Evolutionary conservation across 441 rosid genomes (phyloP).

Genomic region (Manihot esculenta): DNA sequence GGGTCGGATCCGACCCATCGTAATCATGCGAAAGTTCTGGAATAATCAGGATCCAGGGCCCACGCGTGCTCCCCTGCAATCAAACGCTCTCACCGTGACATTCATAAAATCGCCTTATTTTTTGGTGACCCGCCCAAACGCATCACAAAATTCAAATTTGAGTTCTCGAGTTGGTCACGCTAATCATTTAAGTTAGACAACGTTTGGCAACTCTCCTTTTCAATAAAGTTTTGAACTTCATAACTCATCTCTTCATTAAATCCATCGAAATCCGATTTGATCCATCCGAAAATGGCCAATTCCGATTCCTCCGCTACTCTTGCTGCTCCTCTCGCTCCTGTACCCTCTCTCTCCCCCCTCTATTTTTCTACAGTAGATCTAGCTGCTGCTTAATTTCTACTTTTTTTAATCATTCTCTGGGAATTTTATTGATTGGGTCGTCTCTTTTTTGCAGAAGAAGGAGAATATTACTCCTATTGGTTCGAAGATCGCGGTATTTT

Average conservation of each 20-base stretch:
- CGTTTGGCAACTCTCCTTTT: background rate
- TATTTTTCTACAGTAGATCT: slow-evolving; percentile 9
- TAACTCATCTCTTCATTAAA: background rate
- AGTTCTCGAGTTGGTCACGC: slow-evolving; percentile 9
- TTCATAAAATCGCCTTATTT: background rate
- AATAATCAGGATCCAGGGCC: too few species aligned
- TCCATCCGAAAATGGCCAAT: slow-evolving; percentile 38
- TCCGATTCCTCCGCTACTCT: slow-evolving; percentile 47
- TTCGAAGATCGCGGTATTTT: slow-evolving; percentile 60
- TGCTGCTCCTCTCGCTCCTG: slow-evolving; percentile 50
- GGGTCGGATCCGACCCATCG: too few species aligned
- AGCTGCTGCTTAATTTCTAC: background rate
- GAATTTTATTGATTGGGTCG: background rate
- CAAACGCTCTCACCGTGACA: too few species aligned
- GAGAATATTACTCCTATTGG: slow-evolving; percentile 57
- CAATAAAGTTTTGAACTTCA: background rate
- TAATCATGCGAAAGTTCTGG: too few species aligned
- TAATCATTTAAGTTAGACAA: slow-evolving; percentile 1
- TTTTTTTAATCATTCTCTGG: slow-evolving; percentile 7
- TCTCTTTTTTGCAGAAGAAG: slow-evolving; percentile 57
- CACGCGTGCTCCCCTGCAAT: too few species aligned
- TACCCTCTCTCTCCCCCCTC: slow-evolving; percentile 24
- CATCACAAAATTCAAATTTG: slow-evolving; percentile 25
- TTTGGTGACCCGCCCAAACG: slow-evolving; percentile 36
- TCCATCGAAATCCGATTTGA: background rate